A percentile compares a stretch with the other conserved stretches of the same genome.
These are phyloP conservation scores for Rhododendron griersonianum DNA, from an alignment of 148 eudicot genomes.

Conservation along the genomic window DNA sequence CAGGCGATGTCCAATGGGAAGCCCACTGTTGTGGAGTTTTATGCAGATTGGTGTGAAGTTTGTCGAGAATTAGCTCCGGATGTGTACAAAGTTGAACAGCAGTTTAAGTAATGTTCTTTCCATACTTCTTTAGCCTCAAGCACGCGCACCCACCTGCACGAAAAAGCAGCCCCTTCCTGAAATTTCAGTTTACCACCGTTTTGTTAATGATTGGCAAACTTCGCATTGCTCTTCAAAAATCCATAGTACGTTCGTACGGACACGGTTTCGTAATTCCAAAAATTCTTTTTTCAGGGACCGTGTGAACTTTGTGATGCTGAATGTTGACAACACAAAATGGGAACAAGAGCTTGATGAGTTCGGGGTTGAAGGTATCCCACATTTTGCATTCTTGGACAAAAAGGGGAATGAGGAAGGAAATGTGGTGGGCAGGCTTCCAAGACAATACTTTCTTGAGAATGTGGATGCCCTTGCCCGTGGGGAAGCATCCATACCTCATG, in stretches of 20 bases:
- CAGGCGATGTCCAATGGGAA: conserved; percentile 94
- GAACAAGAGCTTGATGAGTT: conserved; percentile 98
- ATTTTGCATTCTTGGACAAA: conserved; percentile 91
- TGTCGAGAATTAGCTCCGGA: conserved; percentile 93
- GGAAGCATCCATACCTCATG: conserved; percentile 69
- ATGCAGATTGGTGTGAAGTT: conserved; percentile 99
- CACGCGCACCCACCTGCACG: not conserved
- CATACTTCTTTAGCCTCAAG: not conserved
- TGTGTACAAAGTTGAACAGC: conserved; percentile 88
- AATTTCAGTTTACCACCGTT: not conserved
- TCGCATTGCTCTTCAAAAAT: not conserved
- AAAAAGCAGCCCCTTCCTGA: not conserved
- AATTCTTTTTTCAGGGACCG: conserved; percentile 50
- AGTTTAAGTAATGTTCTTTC: conserved; percentile 54
- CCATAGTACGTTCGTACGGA: not conserved
- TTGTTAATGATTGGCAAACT: not conserved
- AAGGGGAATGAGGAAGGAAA: conserved; percentile 91
- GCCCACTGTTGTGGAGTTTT: conserved; percentile 98
- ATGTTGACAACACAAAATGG: conserved; percentile 98
- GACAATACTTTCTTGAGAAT: conserved; percentile 62
- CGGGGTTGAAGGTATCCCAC: conserved; percentile 98
- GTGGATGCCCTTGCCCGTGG: conserved; percentile 86
- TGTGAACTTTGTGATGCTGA: conserved; percentile 95
- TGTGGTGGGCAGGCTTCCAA: conserved; percentile 85
- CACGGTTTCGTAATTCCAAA: not conserved